Evolutionary conservation across 2,329 filamentous ascomycete species (phyloP).

Genomic region (Paecilomyces dactylethromorphus): DNA sequence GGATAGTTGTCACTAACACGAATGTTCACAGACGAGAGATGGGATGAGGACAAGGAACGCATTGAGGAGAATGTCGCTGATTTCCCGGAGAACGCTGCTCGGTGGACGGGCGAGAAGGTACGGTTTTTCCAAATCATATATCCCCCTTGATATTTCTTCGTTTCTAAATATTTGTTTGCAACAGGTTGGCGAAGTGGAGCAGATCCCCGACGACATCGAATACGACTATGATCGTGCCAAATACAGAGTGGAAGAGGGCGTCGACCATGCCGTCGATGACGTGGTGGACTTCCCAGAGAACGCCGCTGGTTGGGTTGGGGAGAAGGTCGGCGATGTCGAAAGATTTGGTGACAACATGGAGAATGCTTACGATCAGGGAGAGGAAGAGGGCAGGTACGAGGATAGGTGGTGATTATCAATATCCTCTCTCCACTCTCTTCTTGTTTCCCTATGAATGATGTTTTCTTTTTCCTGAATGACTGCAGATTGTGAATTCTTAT

Average conservation of each 20-base stretch:
- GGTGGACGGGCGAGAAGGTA: constrained; percentile 37
- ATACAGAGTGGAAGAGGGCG: constrained; percentile 16
- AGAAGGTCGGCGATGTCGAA: constrained; percentile 39
- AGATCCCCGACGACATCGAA: constrained; percentile 30
- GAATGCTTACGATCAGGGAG: constrained; percentile 38
- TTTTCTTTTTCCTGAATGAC: neutral
- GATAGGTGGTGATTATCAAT: neutral
- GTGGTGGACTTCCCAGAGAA: constrained; percentile 29
- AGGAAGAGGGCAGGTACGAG: constrained; percentile 20
- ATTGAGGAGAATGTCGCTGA: constrained; percentile 31
- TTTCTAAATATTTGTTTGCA: neutral
- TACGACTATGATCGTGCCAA: constrained; percentile 25
- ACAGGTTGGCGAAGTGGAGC: constrained; percentile 34
- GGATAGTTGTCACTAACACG: neutral
- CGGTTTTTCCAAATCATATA: constrained; percentile 7
- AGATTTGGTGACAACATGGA: constrained; percentile 37
- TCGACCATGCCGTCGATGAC: constrained; percentile 21
- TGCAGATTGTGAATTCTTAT: neutral
- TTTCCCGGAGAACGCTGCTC: constrained; percentile 37
- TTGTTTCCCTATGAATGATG: neutral
- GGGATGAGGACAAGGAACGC: constrained; percentile 24
- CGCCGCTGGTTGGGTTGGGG: constrained; percentile 33
- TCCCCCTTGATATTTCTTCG: neutral
- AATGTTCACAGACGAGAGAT: constrained; percentile 22
- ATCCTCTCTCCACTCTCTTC: neutral